Evolutionary conservation across 441 rosid genomes (phyloP).

Genomic region (Sinapis alba): DNA sequence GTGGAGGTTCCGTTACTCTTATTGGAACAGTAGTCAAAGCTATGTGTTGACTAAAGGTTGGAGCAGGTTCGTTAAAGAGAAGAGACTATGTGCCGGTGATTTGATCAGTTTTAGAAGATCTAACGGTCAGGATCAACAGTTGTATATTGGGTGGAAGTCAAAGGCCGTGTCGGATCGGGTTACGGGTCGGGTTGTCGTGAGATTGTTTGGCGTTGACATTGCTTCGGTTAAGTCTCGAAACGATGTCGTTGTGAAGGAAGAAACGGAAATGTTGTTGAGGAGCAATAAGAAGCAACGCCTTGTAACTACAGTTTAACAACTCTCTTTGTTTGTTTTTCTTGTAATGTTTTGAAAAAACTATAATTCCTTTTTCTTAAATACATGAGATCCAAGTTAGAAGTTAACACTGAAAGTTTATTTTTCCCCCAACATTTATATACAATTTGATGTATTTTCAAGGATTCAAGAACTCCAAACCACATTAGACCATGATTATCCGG

Average conservation of each 20-base stretch:
- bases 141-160: conserved; percentile 59
- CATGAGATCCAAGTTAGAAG: not conserved
- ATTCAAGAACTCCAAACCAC: conserved; percentile 36
- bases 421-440: not conserved
- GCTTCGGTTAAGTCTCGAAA: conserved; percentile 36
- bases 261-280: conserved; percentile 52
- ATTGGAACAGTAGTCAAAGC: conserved; percentile 92
- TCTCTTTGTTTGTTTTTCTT: not conserved
- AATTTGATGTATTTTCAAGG: conserved; percentile 41
- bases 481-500: too few relatives aligned
- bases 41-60: conserved; percentile 88
- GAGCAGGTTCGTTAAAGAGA: conserved; percentile 90
- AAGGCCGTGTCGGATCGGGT: conserved; percentile 39
- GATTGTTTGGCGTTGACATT: conserved; percentile 83
- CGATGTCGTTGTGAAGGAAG: conserved; percentile 39
- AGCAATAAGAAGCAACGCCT: conserved; percentile 67
- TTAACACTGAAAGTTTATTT: not conserved
- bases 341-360: not conserved
- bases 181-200: conserved; percentile 44
- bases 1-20: conserved; percentile 86
- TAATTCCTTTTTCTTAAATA: not conserved
- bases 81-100: conserved; percentile 73
- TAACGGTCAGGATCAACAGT: conserved; percentile 64
- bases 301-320: conserved; percentile 45
- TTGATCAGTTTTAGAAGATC: conserved; percentile 70